These are phyloP conservation scores for Arachis monticola DNA, from an alignment of 331 rosid genomes.

Conservation along the genomic window DNA sequence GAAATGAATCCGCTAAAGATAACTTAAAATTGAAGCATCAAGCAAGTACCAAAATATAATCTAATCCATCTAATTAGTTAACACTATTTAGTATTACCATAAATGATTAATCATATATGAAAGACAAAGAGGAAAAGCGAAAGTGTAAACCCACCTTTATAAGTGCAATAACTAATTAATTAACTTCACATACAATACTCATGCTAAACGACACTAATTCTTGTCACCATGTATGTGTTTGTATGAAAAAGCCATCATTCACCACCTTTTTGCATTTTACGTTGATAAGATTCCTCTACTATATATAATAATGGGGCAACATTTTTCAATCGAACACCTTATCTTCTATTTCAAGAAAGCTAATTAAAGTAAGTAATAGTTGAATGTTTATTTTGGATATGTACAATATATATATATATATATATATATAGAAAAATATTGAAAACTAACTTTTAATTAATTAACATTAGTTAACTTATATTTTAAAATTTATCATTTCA, in stretches of 20 bases:
- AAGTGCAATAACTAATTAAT: neutral
- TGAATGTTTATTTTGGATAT: too few species aligned
- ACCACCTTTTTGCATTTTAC: conserved; percentile 15
- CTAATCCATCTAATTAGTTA: too few species aligned
- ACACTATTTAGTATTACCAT: too few species aligned
- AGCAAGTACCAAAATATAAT: too few species aligned
- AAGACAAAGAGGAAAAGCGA: neutral
- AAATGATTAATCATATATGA: too few species aligned
- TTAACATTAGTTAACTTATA: too few species aligned
- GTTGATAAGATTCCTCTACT: neutral
- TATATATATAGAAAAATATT: too few species aligned
- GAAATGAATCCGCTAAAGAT: neutral
- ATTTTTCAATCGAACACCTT: neutral
- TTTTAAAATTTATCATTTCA: too few species aligned
- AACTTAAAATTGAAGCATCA: conserved; percentile 5
- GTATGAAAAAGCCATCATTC: neutral
- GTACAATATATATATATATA: too few species aligned
- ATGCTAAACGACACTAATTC: conserved; percentile 1
- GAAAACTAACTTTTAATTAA: too few species aligned
- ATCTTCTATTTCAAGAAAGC: neutral
- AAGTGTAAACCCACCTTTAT: neutral
- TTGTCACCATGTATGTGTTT: neutral
- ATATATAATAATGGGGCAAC: neutral
- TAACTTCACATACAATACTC: neutral
- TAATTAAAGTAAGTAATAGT: neutral